These are phyloP conservation scores for Acer campestre DNA, from an alignment of 345 rosid species.

Conservation along the genomic window DNA sequence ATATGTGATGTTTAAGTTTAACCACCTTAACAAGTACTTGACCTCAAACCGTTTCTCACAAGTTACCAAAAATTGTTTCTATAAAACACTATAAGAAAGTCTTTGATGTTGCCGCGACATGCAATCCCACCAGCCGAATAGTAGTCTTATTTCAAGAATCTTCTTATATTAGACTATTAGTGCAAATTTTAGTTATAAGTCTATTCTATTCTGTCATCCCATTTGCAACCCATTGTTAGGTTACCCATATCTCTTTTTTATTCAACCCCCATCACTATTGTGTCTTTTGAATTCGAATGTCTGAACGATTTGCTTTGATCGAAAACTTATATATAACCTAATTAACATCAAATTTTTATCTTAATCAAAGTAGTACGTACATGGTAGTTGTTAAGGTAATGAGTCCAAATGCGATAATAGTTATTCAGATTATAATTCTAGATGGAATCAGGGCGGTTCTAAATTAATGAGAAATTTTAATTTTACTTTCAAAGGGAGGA, in stretches of 20 bases:
- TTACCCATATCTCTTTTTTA: constrained; percentile 18
- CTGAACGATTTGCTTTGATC: too few species aligned
- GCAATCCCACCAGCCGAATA: neutral
- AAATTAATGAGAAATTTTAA: too few species aligned
- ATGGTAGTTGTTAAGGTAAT: too few species aligned
- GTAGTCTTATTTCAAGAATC: neutral
- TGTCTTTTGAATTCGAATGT: too few species aligned
- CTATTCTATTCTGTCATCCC: constrained; percentile 22
- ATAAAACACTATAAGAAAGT: neutral
- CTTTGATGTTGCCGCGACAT: constrained; percentile 14
- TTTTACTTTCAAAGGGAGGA: too few species aligned
- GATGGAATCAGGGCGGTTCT: too few species aligned
- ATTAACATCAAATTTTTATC: too few species aligned
- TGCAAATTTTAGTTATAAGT: constrained; percentile 39
- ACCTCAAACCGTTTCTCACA: constrained; percentile 5
- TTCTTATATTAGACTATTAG: neutral
- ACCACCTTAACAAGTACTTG: neutral
- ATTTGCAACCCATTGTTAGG: constrained; percentile 26
- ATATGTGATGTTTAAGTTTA: constrained; percentile 16
- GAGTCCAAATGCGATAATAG: too few species aligned
- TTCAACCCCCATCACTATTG: neutral
- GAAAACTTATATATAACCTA: too few species aligned
- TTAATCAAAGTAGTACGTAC: too few species aligned
- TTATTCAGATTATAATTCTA: too few species aligned
- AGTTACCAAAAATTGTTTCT: neutral